Base-by-base conservation (phyloP, 1,284 basidiomycete genomes). In the Clitocybe nebularis region DNA sequence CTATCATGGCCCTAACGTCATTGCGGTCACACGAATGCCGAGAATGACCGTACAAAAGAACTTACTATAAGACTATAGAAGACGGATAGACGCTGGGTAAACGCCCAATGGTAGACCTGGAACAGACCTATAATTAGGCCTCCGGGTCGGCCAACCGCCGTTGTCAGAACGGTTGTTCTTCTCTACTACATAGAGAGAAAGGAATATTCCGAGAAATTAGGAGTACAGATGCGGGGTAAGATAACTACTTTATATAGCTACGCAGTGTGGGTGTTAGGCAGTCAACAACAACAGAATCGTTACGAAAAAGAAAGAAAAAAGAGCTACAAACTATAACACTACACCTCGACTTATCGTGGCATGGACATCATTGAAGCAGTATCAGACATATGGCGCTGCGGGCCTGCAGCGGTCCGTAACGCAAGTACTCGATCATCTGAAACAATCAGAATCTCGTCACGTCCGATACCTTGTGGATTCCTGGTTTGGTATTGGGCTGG, bases 361-460 rank as follows among this genome's bases (percentile, higher is more conserved):
- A 67, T 59, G 19, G 69, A 70, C 48, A 59, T 53, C 66, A 67
- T 66, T 39, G 72, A 72, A 33, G 53, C 60, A 50, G 62, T 66
- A 54, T 74, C 71, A 21, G 66, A 61, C 57, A 69, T 56, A 37
- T 57, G 58, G 21, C 62, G 54, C 44, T 67, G 66, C 34, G 55
- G 55, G 16, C 58, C 63, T 14, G 56, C 50, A 43, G 71, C 66
- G 48, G 77, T 66, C 38, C 79, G 77, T 44, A 89, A 61, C 34
- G 81, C 74, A 62, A 89, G 69, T 43, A 89, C 79, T 21, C 83
- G 77, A 63, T 89, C 87, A 55, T 89, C 87, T 4, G 85, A 87
- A 21, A 86, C 84, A 62, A 89, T 77, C 45, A 89, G 62, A 54
- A 89, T 87, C 61, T 90, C 86, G 48, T 89, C 84, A 24, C 86